Evolutionary conservation across 1,284 basidiomycete species (phyloP).

Genomic region (Tilletia walkeri): DNA sequence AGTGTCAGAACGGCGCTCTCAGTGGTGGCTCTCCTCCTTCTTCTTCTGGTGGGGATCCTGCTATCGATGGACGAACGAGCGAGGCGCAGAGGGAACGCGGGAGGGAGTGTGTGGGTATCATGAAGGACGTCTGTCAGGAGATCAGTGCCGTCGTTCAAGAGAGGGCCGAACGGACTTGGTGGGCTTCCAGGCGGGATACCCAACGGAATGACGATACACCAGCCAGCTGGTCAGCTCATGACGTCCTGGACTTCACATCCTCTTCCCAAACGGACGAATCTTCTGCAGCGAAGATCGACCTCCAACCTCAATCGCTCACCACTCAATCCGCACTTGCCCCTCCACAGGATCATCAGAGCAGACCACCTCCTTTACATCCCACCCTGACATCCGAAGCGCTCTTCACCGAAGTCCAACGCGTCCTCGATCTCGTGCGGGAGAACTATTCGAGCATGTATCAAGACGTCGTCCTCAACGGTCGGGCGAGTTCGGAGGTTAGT

Average conservation of each 20-base stretch:
- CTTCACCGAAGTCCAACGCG: constrained; percentile 40
- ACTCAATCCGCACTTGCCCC: constrained; percentile 23
- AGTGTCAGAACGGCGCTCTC: constrained; percentile 75
- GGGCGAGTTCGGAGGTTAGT: constrained; percentile 10
- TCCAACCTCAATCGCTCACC: constrained; percentile 26
- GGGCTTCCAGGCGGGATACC: neutral
- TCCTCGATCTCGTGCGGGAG: constrained; percentile 34
- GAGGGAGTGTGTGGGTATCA: constrained; percentile 28
- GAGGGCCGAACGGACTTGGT: constrained; percentile 6
- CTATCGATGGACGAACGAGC: constrained; percentile 9
- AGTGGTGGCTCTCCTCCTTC: constrained; percentile 31
- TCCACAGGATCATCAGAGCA: constrained; percentile 21
- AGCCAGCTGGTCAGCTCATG: neutral
- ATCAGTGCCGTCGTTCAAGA: constrained; percentile 34
- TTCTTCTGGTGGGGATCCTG: neutral
- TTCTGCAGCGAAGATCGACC: constrained; percentile 23
- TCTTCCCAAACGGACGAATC: constrained; percentile 13
- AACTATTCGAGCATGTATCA: constrained; percentile 50
- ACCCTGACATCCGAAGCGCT: constrained; percentile 37
- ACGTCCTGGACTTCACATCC: constrained; percentile 33
- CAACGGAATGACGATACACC: constrained; percentile 24
- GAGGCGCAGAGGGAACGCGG: constrained; percentile 9
- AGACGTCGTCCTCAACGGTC: constrained; percentile 15
- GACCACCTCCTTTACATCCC: constrained; percentile 37
- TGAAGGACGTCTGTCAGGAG: constrained; percentile 43